phyloP scores from a whole-genome alignment of 2,329 filamentous ascomycete genomes.

The Diaporthe ampelina region DNA sequence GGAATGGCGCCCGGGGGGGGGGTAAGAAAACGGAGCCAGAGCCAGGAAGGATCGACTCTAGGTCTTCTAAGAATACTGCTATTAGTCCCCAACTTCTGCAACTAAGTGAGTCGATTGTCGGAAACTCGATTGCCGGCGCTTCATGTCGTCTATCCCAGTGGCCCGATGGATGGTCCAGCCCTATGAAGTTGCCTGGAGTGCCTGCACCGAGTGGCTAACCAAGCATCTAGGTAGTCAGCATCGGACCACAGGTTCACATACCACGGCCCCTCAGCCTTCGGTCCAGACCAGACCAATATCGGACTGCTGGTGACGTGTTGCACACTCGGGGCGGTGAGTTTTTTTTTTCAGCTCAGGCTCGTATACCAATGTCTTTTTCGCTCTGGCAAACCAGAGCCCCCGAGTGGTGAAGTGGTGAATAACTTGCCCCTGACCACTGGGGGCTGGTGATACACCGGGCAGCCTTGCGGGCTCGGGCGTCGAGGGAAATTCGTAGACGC shows the following conservation, averaged over 20 bases:
- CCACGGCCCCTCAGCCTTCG: slow-evolving; percentile 12
- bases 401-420: background rate
- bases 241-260: slow-evolving; percentile 2
- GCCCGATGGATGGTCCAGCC: slow-evolving; percentile 9
- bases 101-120: slow-evolving; percentile 3
- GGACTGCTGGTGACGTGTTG: background rate
- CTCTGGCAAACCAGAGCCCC: background rate
- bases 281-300: background rate
- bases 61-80: background rate
- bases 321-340: background rate
- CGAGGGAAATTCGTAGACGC: background rate
- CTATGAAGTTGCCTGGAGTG: slow-evolving; percentile 6
- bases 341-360: slow-evolving; percentile 25
- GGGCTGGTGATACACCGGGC: slow-evolving; percentile 15
- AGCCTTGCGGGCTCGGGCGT: background rate
- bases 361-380: background rate
- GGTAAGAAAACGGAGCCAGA: background rate
- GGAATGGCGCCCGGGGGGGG: background rate
- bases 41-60: background rate
- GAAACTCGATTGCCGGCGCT: slow-evolving; percentile 8
- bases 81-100: background rate
- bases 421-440: slow-evolving; percentile 2
- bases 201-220: background rate
- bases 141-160: background rate
- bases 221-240: background rate